Base-by-base conservation (phyloP, 129 eudicot species). In the Sambucus nigra region DNA sequence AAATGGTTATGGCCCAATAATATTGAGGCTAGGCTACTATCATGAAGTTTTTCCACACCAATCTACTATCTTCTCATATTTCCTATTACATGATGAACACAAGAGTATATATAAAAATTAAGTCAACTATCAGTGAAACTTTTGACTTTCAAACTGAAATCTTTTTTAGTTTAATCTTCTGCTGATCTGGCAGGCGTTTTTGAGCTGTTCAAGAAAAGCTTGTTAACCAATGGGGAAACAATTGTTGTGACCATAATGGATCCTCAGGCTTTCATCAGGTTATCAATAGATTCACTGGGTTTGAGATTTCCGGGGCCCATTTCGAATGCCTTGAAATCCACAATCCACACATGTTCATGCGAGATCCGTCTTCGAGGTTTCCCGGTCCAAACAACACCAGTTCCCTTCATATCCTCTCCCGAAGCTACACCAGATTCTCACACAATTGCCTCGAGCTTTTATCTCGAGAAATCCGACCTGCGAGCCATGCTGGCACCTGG, bases 321-420 rank as follows among this genome's bases (percentile, higher is more conserved):
- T 32, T 47, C 51, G 12, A 50, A 67, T 40, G 25, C 72, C 16
- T 17, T 66, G 25, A 86, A 86, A 64, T 63, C 83, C 0, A 77
- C 76, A 60, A 53, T 80, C 27, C 70, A 64, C 2, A 32, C 75
- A 15, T 82, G 76, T 65, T 69, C 73, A 7, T 87, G 96, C 45
- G 96, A 87, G 60, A 82, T 87, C 25, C 96, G 96, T 26, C 85
- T 87, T 15, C 82, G 96, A 21, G 96, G 96, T 31, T 87, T 79
- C 28, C 96, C 96, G n/a, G 86, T 75, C 25, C 96, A 87, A 55
- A 82, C 66, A 2, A 70, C 88, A 21, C 48, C 88, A 61, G 60
- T 87, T 21, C 94, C 96, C 25, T 80, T 87, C 3, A 20, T 79
- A 47, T 70, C 94, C 39, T 79, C 96, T 26, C 93, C 94, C 8